Evolutionary conservation across 1,284 basidiomycete species (phyloP).

Genomic region (Volvariella volvacea): DNA sequence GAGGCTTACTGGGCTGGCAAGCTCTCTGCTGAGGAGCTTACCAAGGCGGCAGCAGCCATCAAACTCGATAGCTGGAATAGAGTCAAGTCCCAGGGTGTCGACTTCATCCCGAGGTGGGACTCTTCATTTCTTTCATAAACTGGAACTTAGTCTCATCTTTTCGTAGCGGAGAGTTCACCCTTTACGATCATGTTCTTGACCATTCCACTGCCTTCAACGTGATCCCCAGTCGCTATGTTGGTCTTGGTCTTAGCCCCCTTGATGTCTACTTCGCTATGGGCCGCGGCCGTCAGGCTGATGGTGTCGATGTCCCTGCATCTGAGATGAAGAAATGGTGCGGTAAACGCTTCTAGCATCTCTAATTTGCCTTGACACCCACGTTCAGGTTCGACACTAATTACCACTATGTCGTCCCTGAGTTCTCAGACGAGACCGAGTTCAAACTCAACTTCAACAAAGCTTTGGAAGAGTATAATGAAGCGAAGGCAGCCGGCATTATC

Average conservation of each 20-base stretch:
- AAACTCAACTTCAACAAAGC: slow-evolving; percentile 95
- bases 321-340: slow-evolving; percentile 99
- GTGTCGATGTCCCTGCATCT: slow-evolving; percentile 94
- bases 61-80: slow-evolving; percentile 88
- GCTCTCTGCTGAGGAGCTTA: slow-evolving; percentile 83
- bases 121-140: slow-evolving; percentile 8
- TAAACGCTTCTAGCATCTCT: slow-evolving; percentile 8
- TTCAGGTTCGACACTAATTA: slow-evolving; percentile 99
- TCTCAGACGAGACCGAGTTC: slow-evolving; percentile 90
- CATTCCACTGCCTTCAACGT: slow-evolving; percentile 96
- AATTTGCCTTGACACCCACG: slow-evolving; percentile 10
- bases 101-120: slow-evolving; percentile 85
- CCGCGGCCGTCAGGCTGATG: slow-evolving; percentile 92
- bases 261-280: slow-evolving; percentile 99
- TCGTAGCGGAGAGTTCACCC: slow-evolving; percentile 90
- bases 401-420: slow-evolving; percentile 98
- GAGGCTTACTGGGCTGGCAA: slow-evolving; percentile 99
- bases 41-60: slow-evolving; percentile 83
- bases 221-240: slow-evolving; percentile 92
- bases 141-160: background rate
- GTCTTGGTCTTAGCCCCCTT: slow-evolving; percentile 81
- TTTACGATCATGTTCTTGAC: slow-evolving; percentile 99
- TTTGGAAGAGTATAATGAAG: slow-evolving; percentile 93
- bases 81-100: slow-evolving; percentile 86
- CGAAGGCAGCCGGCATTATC: slow-evolving; percentile 82